These are phyloP conservation scores for Clavispora asparagi DNA, from an alignment of 805 yeast genomes.

Conservation along the genomic window DNA sequence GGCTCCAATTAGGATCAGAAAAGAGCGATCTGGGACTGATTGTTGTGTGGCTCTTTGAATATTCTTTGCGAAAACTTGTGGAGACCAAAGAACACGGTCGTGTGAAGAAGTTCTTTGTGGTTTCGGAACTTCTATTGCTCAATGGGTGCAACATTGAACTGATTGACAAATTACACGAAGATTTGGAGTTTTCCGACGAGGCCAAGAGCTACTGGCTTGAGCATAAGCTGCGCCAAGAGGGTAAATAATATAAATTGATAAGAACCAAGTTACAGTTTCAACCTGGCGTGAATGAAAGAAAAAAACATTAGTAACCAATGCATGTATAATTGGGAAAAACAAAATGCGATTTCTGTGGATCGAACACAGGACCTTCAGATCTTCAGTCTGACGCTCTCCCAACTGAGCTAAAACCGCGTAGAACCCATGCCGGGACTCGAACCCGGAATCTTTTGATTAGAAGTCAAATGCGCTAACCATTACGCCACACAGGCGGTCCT, in stretches of 20 bases:
- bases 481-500: constrained; percentile 17
- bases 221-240: constrained; percentile 11
- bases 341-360: constrained; percentile 9
- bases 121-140: constrained; percentile 53
- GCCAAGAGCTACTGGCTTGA: constrained; percentile 55
- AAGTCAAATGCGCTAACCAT: constrained; percentile 19
- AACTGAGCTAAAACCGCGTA: constrained; percentile 18
- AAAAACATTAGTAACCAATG: too few species aligned
- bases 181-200: constrained; percentile 35
- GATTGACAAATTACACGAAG: constrained; percentile 17
- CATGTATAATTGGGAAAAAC: constrained; percentile 1
- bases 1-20: constrained; percentile 27
- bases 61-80: constrained; percentile 46
- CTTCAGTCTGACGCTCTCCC: constrained; percentile 31
- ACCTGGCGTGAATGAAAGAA: neutral
- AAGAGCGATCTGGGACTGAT: constrained; percentile 13
- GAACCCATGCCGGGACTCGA: constrained; percentile 20
- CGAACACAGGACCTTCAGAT: constrained; percentile 19
- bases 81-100: constrained; percentile 12
- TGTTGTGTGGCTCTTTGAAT: constrained; percentile 33
- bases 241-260: neutral
- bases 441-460: constrained; percentile 19
- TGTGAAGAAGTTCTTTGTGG: constrained; percentile 29
- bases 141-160: constrained; percentile 51
- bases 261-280: too few species aligned